Conservation (phyloP, 768 basidiomycete genomes). For the Phanerochaete sordida region DNA sequence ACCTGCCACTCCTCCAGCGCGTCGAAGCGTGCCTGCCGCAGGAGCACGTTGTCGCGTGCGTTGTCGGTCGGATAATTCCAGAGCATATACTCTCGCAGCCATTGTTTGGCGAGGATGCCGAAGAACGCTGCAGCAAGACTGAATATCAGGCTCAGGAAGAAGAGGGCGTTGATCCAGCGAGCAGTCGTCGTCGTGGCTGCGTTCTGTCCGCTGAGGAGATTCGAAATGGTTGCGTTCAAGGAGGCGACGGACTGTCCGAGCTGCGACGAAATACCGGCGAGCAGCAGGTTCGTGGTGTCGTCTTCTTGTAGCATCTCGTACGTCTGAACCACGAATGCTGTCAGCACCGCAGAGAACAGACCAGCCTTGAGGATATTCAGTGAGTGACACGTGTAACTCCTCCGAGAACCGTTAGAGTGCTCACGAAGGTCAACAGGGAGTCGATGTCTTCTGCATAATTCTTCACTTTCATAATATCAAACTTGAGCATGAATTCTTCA, state of each 20-base stretch:
- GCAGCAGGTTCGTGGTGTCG: not conserved
- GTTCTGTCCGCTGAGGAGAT: not conserved
- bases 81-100: not conserved
- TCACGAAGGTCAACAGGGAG: not conserved
- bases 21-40: not conserved
- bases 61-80: not conserved
- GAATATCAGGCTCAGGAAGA: not conserved
- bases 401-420: not conserved
- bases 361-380: conserved; percentile 14
- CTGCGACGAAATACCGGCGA: conserved; percentile 10
- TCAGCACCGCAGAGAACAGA: conserved; percentile 22
- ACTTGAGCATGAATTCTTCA: not conserved
- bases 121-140: not conserved
- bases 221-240: not conserved
- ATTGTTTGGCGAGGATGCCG: conserved; percentile 2
- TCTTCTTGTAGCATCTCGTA: conserved; percentile 11
- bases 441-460: not conserved
- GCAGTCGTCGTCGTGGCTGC: not conserved
- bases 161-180: not conserved
- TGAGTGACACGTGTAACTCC: not conserved
- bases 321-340: conserved; percentile 18
- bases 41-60: not conserved
- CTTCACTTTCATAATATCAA: not conserved
- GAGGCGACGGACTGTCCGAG: not conserved
- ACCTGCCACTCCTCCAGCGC: not conserved